Evolutionary conservation across 495 filamentous ascomycete genomes (phyloP).

Genomic region (Oidiodendron maius): DNA sequence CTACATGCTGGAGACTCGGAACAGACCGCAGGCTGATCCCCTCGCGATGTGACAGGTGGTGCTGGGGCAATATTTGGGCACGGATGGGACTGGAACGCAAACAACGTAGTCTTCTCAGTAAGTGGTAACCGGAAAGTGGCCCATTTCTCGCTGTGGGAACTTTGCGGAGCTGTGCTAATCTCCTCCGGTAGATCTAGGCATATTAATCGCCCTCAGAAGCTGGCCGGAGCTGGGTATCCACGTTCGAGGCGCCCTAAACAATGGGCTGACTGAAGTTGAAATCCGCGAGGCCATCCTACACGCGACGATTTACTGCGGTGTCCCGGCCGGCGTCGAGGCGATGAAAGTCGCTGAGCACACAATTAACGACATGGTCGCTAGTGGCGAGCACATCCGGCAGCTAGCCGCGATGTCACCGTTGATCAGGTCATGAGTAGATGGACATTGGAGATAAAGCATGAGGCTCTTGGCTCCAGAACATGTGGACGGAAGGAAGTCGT

Average conservation of each 20-base stretch:
- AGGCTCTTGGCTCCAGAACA: too few species aligned
- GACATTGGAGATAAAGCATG: too few species aligned
- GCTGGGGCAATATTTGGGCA: constrained; percentile 50
- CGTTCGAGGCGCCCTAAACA: constrained; percentile 47
- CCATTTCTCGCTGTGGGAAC: not conserved
- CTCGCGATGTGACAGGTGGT: constrained; percentile 16
- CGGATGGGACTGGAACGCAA: constrained; percentile 48
- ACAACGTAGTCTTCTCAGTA: constrained; percentile 43
- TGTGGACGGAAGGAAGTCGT: too few species aligned
- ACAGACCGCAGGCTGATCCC: not conserved
- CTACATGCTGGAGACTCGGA: constrained; percentile 2
- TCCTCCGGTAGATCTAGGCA: constrained; percentile 33
- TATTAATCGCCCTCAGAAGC: constrained; percentile 47
- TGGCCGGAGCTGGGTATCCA: constrained; percentile 47
- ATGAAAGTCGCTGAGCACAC: constrained; percentile 35
- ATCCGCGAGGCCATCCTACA: constrained; percentile 51
- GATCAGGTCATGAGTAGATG: too few species aligned
- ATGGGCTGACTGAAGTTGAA: constrained; percentile 46
- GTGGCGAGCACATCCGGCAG: constrained; percentile 25
- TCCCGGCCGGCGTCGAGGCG: constrained; percentile 51
- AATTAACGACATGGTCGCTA: constrained; percentile 31
- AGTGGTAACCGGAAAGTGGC: not conserved
- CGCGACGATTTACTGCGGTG: constrained; percentile 47
- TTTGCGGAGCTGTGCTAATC: not conserved
- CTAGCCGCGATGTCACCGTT: constrained; percentile 17